Evolutionary conservation across 306 rosid species (phyloP).

Genomic region (Neltuma alba): DNA sequence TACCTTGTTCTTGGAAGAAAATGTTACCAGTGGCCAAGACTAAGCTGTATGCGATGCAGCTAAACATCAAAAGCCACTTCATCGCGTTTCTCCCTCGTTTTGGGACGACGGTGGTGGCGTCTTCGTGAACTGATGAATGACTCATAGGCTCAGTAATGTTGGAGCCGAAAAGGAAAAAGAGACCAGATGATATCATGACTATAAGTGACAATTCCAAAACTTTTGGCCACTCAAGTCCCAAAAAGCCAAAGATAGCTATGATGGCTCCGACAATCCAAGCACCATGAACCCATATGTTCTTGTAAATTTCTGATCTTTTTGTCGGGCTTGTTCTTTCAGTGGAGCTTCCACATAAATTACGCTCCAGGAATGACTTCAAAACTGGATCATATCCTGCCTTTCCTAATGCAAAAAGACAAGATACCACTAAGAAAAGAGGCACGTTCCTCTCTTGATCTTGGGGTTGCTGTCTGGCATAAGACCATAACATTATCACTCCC

Average conservation of each 20-base stretch:
- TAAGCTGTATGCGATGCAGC: too few relatives aligned
- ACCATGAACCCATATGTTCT: background rate
- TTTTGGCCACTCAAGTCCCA: background rate
- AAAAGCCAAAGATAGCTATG: background rate
- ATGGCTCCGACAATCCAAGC: background rate
- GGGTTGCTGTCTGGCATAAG: background rate
- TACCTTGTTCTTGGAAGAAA: too few relatives aligned
- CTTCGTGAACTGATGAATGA: too few relatives aligned
- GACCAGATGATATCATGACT: background rate
- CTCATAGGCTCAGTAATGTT: background rate
- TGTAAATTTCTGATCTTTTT: background rate
- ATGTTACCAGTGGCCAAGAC: too few relatives aligned
- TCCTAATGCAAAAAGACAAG: background rate
- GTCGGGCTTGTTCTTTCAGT: background rate
- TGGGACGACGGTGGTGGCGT: too few relatives aligned
- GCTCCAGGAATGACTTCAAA: background rate
- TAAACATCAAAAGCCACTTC: too few relatives aligned
- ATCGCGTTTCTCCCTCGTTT: too few relatives aligned
- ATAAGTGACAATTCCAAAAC: background rate
- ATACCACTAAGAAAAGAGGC: background rate
- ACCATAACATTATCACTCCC: background rate
- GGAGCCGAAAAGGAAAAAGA: conserved; percentile 4
- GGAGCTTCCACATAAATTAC: background rate
- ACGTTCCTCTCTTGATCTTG: background rate
- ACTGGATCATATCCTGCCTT: background rate